phyloP scores from a whole-genome alignment of 73 alveolate species.

The Tetrahymena thermophila region DNA sequence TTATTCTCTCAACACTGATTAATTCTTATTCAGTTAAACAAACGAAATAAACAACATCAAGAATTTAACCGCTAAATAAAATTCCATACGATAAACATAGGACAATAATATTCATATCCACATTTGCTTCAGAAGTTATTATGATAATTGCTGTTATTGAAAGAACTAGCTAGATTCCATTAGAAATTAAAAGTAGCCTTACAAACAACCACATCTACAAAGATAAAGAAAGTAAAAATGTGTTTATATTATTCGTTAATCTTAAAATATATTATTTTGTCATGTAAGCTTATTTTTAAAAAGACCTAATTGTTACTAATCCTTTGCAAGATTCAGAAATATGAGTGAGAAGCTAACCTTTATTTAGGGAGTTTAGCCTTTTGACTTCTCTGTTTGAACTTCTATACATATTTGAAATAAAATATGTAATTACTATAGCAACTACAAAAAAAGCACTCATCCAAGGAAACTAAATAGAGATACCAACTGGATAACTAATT shows the following conservation, averaged over 20 bases:
- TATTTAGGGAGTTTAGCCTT: conserved; percentile 11
- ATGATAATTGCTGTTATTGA: neutral
- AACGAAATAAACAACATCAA: conserved; percentile 7
- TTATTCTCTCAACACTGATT: conserved; percentile 23
- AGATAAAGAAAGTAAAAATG: conserved; percentile 8
- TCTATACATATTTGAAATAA: neutral
- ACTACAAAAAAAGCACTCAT: neutral
- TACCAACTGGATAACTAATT: conserved; percentile 1
- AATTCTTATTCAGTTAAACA: conserved; percentile 11
- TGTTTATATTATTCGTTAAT: neutral
- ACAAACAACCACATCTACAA: conserved; percentile 13
- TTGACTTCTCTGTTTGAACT: conserved; percentile 17
- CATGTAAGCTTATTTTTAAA: neutral
- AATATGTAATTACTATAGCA: neutral
- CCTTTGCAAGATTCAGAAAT: conserved; percentile 25
- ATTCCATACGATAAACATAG: conserved; percentile 19
- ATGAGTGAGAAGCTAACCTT: conserved; percentile 3
- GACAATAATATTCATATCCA: neutral
- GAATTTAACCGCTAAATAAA: neutral
- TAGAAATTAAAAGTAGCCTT: conserved; percentile 16
- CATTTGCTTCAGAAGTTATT: neutral
- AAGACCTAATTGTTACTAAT: neutral
- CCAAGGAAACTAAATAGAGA: conserved; percentile 9
- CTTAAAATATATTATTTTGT: neutral
- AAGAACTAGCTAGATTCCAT: neutral